Evolutionary conservation across 306 rosid species (phyloP).

Genomic region (Quercus agrifolia): DNA sequence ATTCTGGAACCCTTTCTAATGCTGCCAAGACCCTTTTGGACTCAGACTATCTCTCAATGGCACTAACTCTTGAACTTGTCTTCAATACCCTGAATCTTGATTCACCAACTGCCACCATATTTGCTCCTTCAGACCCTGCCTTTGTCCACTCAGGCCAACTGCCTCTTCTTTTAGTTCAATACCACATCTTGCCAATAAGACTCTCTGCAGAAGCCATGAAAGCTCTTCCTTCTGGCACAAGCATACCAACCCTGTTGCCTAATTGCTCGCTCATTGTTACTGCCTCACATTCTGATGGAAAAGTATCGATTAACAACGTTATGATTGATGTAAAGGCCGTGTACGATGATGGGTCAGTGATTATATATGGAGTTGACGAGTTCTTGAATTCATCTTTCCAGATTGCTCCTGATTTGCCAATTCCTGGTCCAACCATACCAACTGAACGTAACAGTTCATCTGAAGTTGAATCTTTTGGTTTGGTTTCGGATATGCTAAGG

Average conservation of each 20-base stretch:
- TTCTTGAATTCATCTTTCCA: conserved; percentile 23
- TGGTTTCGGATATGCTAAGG: conserved; percentile 4
- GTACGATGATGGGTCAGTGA: conserved; percentile 2
- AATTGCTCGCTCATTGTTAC: conserved; percentile 7
- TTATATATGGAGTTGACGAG: conserved; percentile 2
- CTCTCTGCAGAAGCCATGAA: conserved; percentile 16
- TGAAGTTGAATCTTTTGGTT: not conserved
- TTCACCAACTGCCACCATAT: conserved; percentile 39
- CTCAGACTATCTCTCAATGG: conserved; percentile 40
- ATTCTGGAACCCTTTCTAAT: conserved; percentile 5
- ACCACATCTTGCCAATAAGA: conserved; percentile 33
- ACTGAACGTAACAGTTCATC: not conserved
- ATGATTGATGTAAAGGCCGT: not conserved
- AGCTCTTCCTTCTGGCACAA: not conserved
- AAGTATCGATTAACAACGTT: conserved; percentile 12
- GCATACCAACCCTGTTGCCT: conserved; percentile 13
- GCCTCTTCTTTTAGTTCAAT: conserved; percentile 27
- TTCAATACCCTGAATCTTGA: conserved; percentile 9
- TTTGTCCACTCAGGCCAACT: conserved; percentile 33
- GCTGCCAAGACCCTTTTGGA: conserved; percentile 23
- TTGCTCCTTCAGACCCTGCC: conserved; percentile 34
- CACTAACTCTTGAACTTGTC: conserved; percentile 37
- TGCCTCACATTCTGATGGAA: not conserved
- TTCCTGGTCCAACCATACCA: not conserved
- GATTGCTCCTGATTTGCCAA: not conserved